These are phyloP conservation scores for Pseudocercospora ulei DNA, from an alignment of 2,329 filamentous ascomycete genomes.

Conservation along the genomic window DNA sequence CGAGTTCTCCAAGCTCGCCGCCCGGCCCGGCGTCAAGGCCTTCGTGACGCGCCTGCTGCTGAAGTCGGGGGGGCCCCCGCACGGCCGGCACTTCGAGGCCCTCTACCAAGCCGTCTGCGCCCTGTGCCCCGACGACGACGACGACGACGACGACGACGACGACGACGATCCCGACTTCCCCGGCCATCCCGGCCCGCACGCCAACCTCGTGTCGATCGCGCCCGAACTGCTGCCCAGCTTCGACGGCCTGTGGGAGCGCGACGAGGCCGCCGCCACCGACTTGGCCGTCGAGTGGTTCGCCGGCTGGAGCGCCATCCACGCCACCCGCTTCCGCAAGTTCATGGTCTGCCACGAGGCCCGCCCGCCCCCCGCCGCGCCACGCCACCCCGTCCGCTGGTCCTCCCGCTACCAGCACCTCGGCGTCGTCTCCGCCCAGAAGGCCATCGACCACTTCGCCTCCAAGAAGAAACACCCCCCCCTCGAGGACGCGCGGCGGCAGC, in stretches of 20 bases:
- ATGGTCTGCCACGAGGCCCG: slow-evolving; percentile 26
- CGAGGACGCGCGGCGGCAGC: too few relatives aligned
- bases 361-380: slow-evolving; percentile 6
- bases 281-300: slow-evolving; percentile 33
- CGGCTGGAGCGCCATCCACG: slow-evolving; percentile 24
- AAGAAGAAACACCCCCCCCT: too few relatives aligned
- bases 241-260: slow-evolving; percentile 22
- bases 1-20: slow-evolving; percentile 24
- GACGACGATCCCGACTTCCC: slow-evolving; percentile 8
- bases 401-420: slow-evolving; percentile 28
- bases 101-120: slow-evolving; percentile 24
- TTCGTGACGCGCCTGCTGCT: slow-evolving; percentile 22
- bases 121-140: slow-evolving; percentile 27
- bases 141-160: slow-evolving; percentile 8
- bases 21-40: slow-evolving; percentile 27
- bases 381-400: slow-evolving; percentile 26
- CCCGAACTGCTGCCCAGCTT: slow-evolving; percentile 25
- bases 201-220: slow-evolving; percentile 24
- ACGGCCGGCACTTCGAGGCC: slow-evolving; percentile 13
- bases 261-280: slow-evolving; percentile 26
- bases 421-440: slow-evolving; percentile 11
- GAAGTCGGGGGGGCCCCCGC: slow-evolving; percentile 4
- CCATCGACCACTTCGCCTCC: background rate
- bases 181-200: slow-evolving; percentile 15
- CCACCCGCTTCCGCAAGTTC: slow-evolving; percentile 27